A percentile compares a stretch with the other conserved stretches of the same genome.
Conservation (phyloP, 202 grass and related monocot species). For the Schoenoplectus tabernaemontani region DNA sequence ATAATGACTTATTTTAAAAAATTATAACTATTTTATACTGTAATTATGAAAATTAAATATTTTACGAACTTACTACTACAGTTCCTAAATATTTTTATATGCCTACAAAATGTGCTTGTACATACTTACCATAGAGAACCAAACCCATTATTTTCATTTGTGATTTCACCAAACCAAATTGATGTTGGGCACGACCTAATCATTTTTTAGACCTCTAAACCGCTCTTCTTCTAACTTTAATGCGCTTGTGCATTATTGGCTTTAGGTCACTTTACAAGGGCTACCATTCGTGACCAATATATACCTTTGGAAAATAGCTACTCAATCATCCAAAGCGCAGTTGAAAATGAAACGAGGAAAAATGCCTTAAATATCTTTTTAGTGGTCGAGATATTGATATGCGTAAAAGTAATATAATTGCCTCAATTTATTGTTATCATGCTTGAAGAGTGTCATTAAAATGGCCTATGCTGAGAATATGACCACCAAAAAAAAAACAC, state of each 20-base stretch:
- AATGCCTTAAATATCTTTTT: neutral
- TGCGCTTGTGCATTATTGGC: neutral
- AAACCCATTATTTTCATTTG: neutral
- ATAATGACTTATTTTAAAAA: no score
- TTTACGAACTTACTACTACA: neutral
- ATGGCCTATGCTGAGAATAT: no score
- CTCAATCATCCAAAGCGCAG: neutral
- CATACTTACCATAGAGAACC: neutral
- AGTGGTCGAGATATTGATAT: neutral
- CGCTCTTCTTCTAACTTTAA: neutral
- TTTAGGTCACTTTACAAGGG: neutral
- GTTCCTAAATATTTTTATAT: neutral
- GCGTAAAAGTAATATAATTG: neutral
- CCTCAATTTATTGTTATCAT: neutral
- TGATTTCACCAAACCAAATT: neutral
- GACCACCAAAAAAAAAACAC: no score
- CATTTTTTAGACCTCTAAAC: slow-evolving; percentile 12
- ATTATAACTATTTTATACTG: no score
- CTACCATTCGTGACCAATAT: neutral
- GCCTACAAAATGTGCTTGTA: neutral
- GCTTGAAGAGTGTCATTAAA: neutral
- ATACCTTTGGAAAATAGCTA: neutral
- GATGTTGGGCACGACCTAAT: neutral
- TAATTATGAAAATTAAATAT: no score
- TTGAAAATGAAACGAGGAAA: slow-evolving; percentile 3